These are phyloP conservation scores for Aspergillus pseudotamarii DNA, from an alignment of 2,329 filamentous ascomycete genomes.

Conservation along the genomic window DNA sequence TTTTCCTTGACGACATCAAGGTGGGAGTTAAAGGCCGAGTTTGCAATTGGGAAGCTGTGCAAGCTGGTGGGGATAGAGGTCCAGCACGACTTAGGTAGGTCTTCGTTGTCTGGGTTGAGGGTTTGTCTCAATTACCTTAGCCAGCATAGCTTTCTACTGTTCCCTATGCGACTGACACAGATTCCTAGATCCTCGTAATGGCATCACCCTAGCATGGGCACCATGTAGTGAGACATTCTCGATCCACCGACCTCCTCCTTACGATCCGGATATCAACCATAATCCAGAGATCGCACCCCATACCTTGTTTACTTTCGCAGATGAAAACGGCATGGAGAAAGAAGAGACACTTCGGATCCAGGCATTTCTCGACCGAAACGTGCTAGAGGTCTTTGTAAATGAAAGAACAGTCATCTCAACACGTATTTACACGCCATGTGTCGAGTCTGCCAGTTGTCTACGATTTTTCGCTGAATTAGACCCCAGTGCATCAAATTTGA, in stretches of 20 bases:
- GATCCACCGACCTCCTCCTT: conserved; percentile 25
- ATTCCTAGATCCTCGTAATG: not conserved
- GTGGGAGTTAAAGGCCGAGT: not conserved
- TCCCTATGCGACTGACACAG: not conserved
- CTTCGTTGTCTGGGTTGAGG: not conserved
- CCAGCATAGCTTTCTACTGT: not conserved
- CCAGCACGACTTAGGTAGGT: not conserved
- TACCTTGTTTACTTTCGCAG: conserved; percentile 48
- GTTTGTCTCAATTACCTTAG: not conserved
- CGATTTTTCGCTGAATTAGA: not conserved
- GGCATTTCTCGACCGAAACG: conserved; percentile 46
- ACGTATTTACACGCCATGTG: conserved; percentile 33
- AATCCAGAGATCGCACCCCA: conserved; percentile 44
- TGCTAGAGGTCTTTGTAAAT: conserved; percentile 53
- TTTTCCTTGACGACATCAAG: not conserved
- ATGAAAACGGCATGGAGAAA: conserved; percentile 16
- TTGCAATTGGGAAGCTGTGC: not conserved
- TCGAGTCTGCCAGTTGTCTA: conserved; percentile 9
- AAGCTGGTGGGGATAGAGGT: not conserved
- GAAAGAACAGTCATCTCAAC: conserved; percentile 47
- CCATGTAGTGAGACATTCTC: not conserved
- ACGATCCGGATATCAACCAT: conserved; percentile 40
- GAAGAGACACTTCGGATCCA: conserved; percentile 46
- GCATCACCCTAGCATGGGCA: not conserved
- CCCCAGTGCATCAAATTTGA: not conserved